A percentile compares a stretch with the other conserved stretches of the same genome.
Conservation (phyloP, 2,329 filamentous ascomycete species). For the Dactylonectria estremocensis region DNA sequence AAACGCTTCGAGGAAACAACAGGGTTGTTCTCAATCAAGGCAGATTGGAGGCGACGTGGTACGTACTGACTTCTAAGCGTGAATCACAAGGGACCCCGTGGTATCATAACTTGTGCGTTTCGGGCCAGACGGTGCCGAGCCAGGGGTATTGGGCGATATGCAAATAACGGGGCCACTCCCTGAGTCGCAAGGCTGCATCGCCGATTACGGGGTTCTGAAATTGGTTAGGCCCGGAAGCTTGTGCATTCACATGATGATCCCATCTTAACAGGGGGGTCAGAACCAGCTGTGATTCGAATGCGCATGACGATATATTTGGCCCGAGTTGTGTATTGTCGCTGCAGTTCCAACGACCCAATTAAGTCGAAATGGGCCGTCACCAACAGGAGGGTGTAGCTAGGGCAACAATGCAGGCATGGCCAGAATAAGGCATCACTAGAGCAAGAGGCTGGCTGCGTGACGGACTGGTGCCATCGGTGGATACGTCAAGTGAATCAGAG, state of each 20-base stretch:
- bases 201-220: constrained; percentile 7
- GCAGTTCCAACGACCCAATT: not conserved
- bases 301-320: constrained; percentile 7
- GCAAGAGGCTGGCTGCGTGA: not conserved
- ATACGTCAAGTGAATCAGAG: constrained; percentile 7
- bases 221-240: constrained; percentile 2
- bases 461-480: not conserved
- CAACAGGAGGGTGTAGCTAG: not conserved
- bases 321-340: not conserved
- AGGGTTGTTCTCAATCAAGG: not conserved
- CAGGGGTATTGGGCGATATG: not conserved
- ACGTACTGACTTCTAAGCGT: not conserved
- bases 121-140: not conserved
- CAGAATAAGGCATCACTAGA: not conserved
- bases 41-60: not conserved
- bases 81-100: too few relatives aligned
- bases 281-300: not conserved
- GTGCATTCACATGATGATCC: constrained; percentile 21
- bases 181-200: not conserved
- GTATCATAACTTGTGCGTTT: too few relatives aligned
- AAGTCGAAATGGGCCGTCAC: not conserved
- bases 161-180: not conserved
- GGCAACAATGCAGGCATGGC: not conserved
- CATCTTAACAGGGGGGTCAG: not conserved
- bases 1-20: too few relatives aligned